Evolutionary conservation across 176 grass and related monocot species (phyloP).

Genomic region (Oryza brachyantha): DNA sequence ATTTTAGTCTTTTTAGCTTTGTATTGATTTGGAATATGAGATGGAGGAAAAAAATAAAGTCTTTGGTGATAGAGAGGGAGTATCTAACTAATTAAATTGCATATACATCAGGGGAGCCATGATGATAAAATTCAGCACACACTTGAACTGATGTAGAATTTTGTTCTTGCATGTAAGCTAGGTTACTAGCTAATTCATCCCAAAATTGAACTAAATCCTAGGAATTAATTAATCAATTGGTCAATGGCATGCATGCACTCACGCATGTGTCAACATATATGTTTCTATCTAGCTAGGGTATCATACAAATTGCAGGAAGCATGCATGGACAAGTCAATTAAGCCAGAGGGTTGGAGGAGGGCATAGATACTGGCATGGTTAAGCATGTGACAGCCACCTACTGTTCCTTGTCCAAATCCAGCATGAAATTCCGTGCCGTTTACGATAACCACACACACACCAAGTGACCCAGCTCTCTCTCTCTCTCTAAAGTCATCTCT

Average conservation of each 20-base stretch:
- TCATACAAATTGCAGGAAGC: not conserved
- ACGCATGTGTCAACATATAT: not conserved
- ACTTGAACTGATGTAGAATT: not conserved
- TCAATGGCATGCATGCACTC: not conserved
- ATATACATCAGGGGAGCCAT: not conserved
- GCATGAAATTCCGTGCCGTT: conserved; percentile 49
- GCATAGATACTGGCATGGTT: not conserved
- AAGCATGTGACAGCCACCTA: not conserved
- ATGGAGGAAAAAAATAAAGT: no score
- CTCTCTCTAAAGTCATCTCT: not conserved
- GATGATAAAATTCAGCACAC: not conserved
- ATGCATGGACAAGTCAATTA: conserved; percentile 16
- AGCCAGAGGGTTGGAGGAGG: not conserved
- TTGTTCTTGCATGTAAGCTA: no score
- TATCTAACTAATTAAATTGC: not conserved
- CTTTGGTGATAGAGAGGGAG: no score
- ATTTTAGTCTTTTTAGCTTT: no score
- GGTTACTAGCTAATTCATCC: not conserved
- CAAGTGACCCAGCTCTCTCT: not conserved
- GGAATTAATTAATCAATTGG: not conserved
- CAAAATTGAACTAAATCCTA: not conserved
- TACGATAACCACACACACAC: conserved; percentile 33
- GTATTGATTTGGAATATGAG: no score
- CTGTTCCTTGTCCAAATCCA: conserved; percentile 1
- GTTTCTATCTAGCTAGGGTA: not conserved